Conservation (phyloP, 176 grass and related monocot genomes). For the Cymbopogon citratus region DNA sequence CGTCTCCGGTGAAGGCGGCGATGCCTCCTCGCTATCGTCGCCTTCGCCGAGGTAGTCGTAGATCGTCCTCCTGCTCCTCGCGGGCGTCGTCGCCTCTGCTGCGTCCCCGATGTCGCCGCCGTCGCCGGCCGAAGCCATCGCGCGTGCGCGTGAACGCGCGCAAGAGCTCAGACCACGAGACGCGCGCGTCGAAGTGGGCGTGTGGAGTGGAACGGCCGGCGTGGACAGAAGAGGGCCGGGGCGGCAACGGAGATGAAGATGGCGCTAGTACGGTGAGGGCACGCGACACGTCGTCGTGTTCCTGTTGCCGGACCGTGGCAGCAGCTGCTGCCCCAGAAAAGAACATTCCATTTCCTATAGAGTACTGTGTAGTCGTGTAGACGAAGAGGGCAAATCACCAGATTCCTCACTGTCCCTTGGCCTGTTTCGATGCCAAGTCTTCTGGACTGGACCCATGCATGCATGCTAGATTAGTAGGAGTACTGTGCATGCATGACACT, state of each 20-base stretch:
- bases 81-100: not conserved
- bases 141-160: too few relatives aligned
- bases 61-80: slow-evolving; percentile 27
- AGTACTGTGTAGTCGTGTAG: too few relatives aligned
- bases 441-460: not conserved
- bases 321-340: slow-evolving; percentile 10
- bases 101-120: not conserved
- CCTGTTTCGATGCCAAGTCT: not conserved
- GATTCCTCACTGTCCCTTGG: too few relatives aligned
- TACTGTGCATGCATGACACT: too few relatives aligned
- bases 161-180: not conserved
- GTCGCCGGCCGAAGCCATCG: not conserved
- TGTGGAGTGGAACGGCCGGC: not conserved
- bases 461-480: not conserved
- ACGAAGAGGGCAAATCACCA: too few relatives aligned
- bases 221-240: not conserved
- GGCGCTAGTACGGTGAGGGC: slow-evolving; percentile 18
- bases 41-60: slow-evolving; percentile 34
- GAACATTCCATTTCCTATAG: not conserved
- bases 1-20: not conserved
- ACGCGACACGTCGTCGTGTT: slow-evolving; percentile 22
- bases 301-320: slow-evolving; percentile 17
- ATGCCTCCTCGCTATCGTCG: not conserved
- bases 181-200: not conserved
- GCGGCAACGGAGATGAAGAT: not conserved